Base-by-base conservation (phyloP, 805 yeast genomes). In the Candida dajiaensis region DNA sequence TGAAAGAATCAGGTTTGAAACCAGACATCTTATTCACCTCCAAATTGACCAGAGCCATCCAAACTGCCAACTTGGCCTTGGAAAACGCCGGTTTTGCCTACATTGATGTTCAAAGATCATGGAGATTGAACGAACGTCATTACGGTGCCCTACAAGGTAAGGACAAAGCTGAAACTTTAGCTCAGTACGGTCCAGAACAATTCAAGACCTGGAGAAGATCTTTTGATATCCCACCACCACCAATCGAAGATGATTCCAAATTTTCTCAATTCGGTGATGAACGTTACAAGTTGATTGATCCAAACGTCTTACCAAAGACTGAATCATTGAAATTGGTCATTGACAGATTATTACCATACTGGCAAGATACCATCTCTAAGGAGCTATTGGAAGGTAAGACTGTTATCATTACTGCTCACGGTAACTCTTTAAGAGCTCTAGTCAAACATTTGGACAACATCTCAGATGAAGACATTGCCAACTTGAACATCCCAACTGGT, bases 61-160 rank as follows among this genome's bases (percentile, higher is more conserved):
- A 89, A 75, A 90, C 98, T 55, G 97, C 97, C 61, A 85, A 90
- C 85, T 80, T 92, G 69, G 97, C 97, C 49, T 76, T 90, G 59
- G 88, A 85, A 52, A 69, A 76, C 56, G 92, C 97, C 49, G 97
- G 89, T 72, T 87, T 89, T 68, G 73, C 88, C 59, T 90, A 81
- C 80, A 79, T 90, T 58, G 96, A 95, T 65, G 95, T 86, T 63
- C 81, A 83, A 72, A 87, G 97, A 79, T 80, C 92, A 47, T 92
- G 97, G 97, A 86, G 97, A 80, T 81, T 90, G 70, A 90, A 90
- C 77, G 98, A 90, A 78, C 94, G 98, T 80, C 97, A 90, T 74
- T 90, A 90, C 77, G 98, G 98, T 80, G 97, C 89, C 61, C 81
- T 90, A 65, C 97, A 92, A 77, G 98, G 98, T 71, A 89, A 92